Percentiles rank a stretch among this genome's conserved stretches.
Conservation (phyloP, 345 rosid species). For the Citrus cavaleriei region DNA sequence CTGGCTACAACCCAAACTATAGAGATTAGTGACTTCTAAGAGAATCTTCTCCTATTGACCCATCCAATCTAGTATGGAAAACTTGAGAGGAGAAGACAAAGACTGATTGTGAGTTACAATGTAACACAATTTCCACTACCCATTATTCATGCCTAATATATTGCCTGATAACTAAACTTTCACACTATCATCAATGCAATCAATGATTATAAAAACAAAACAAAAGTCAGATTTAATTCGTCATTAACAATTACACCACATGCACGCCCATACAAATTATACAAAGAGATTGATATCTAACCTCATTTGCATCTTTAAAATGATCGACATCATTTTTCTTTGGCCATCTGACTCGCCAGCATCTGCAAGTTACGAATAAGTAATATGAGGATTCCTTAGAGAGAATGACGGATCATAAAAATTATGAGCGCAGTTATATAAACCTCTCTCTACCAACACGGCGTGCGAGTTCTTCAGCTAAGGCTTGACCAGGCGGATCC, state of each 20-base stretch:
- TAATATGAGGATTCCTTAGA: not conserved
- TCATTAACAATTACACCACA: not conserved
- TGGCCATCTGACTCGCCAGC: conserved; percentile 98
- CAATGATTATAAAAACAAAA: not conserved
- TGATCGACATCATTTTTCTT: conserved; percentile 46
- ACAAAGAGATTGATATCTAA: conserved; percentile 26
- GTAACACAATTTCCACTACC: not conserved
- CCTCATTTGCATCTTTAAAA: conserved; percentile 98
- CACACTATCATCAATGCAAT: not conserved
- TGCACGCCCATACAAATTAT: not conserved
- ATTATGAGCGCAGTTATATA: not conserved
- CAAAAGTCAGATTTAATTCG: not conserved
- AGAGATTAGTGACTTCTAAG: not conserved
- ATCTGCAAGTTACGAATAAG: conserved; percentile 36
- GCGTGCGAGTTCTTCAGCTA: conserved; percentile 95
- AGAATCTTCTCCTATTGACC: not conserved
- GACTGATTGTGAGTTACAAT: not conserved
- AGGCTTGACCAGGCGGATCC: conserved; percentile 94
- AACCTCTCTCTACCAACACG: conserved; percentile 95
- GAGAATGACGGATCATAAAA: not conserved
- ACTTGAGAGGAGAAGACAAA: not conserved
- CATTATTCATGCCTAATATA: not conserved
- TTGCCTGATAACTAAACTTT: not conserved
- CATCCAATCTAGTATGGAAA: not conserved
- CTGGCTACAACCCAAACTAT: not conserved